These are phyloP conservation scores for Dendrobium catenatum DNA, from an alignment of 106 monocot species.

Conservation along the genomic window DNA sequence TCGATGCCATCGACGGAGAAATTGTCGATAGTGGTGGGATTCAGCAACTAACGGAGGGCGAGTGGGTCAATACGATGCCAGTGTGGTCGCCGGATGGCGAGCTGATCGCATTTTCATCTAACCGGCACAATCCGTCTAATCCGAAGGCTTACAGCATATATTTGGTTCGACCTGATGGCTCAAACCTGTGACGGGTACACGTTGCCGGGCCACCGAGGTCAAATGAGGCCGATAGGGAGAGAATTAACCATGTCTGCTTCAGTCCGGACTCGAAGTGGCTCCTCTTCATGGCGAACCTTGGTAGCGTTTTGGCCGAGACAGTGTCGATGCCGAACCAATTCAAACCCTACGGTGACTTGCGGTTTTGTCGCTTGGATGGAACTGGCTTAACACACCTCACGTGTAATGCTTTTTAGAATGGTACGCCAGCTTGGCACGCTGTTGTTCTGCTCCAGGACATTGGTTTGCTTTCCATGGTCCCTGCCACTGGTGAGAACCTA, in stretches of 20 bases:
- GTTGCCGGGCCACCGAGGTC: conserved; percentile 41
- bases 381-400: conserved; percentile 52
- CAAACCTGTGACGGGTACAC: conserved; percentile 37
- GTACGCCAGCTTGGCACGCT: conserved; percentile 69
- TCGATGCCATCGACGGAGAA: conserved; percentile 63
- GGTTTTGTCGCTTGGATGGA: conserved; percentile 50
- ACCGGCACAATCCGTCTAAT: conserved; percentile 58
- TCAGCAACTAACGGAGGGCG: conserved; percentile 59
- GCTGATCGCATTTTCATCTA: conserved; percentile 84
- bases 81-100: conserved; percentile 81
- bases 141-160: conserved; percentile 42
- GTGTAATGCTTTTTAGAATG: conserved; percentile 71
- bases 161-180: conserved; percentile 57
- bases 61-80: conserved; percentile 93
- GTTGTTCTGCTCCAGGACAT: conserved; percentile 6
- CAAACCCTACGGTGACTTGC: conserved; percentile 89
- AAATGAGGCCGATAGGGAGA: conserved; percentile 38
- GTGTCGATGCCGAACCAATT: conserved; percentile 67
- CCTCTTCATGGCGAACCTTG: conserved; percentile 53
- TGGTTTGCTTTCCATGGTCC: conserved; percentile 19
- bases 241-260: conserved; percentile 88
- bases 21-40: conserved; percentile 24
- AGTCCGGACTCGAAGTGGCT: conserved; percentile 50
- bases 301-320: conserved; percentile 51
- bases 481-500: conserved; percentile 26